A percentile compares a stretch with the other conserved stretches of the same genome.
Conservation (phyloP, 1,284 basidiomycete genomes). For the Austroboletus novae-zelandiae region DNA sequence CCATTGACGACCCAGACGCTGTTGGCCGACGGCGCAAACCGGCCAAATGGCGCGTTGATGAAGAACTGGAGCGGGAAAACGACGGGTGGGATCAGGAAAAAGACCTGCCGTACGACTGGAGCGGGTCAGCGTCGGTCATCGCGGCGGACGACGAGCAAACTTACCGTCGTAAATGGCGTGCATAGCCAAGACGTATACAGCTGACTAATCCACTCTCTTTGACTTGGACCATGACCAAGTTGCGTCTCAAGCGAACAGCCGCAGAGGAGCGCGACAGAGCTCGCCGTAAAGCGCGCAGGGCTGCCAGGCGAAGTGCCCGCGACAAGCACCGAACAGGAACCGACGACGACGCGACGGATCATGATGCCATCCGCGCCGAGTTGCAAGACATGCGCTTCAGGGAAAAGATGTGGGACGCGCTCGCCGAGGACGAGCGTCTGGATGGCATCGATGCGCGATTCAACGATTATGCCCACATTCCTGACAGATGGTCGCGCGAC, state of each 20-base stretch:
- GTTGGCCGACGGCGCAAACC: slow-evolving; percentile 55
- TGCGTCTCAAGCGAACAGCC: slow-evolving; percentile 69
- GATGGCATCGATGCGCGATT: slow-evolving; percentile 60
- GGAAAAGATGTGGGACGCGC: slow-evolving; percentile 66
- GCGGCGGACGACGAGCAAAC: background rate
- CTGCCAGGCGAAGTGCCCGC: slow-evolving; percentile 42
- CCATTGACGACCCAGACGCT: slow-evolving; percentile 57
- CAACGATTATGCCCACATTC: slow-evolving; percentile 67
- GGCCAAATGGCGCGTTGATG: slow-evolving; percentile 73
- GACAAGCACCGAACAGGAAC: background rate
- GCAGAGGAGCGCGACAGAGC: slow-evolving; percentile 61
- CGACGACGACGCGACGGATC: slow-evolving; percentile 32
- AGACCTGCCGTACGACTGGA: slow-evolving; percentile 34
- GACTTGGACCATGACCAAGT: slow-evolving; percentile 47
- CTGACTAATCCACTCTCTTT: slow-evolving; percentile 1
- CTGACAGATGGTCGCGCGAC: slow-evolving; percentile 50
- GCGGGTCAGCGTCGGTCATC: background rate
- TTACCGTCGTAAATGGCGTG: slow-evolving; percentile 28
- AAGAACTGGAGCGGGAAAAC: slow-evolving; percentile 36
- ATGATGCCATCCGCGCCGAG: slow-evolving; percentile 50
- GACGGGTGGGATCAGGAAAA: slow-evolving; percentile 20
- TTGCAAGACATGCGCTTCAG: slow-evolving; percentile 63
- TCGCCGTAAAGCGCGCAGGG: slow-evolving; percentile 46
- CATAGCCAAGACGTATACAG: slow-evolving; percentile 11
- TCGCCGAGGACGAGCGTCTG: slow-evolving; percentile 67